Conservation (phyloP, 2,329 filamentous ascomycete genomes). For the Colletotrichum tropicale region DNA sequence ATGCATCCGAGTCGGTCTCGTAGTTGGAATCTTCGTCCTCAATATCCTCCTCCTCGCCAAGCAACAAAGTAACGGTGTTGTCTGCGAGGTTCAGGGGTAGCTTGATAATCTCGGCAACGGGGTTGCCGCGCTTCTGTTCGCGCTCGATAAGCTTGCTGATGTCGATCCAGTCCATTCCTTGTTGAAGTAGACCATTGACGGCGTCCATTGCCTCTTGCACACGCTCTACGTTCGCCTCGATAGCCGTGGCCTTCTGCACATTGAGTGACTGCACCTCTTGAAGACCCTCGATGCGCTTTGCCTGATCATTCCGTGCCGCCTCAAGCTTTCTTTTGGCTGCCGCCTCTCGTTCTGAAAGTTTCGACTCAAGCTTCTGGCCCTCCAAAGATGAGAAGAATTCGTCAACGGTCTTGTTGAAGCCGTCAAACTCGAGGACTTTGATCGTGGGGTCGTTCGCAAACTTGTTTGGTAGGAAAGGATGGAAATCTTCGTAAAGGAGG, state of each 20-base stretch:
- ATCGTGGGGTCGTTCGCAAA: constrained; percentile 71
- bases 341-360: constrained; percentile 80
- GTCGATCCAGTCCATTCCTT: constrained; percentile 98
- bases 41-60: constrained; percentile 73
- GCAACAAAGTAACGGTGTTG: constrained; percentile 80
- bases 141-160: constrained; percentile 87
- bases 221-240: constrained; percentile 87
- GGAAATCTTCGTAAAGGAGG: constrained; percentile 90
- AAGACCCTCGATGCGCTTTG: constrained; percentile 82
- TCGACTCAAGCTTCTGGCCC: constrained; percentile 87
- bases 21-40: constrained; percentile 64
- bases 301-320: constrained; percentile 82
- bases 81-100: constrained; percentile 89
- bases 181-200: constrained; percentile 86
- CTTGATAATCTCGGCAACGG: constrained; percentile 86
- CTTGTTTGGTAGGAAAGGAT: constrained; percentile 86
- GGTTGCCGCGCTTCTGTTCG: constrained; percentile 80
- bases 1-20: constrained; percentile 69
- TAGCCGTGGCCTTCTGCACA: constrained; percentile 84
- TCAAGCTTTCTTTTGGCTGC: constrained; percentile 84
- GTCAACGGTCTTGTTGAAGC: constrained; percentile 92
- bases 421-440: constrained; percentile 76
- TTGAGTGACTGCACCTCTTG: constrained; percentile 84
- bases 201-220: constrained; percentile 94
- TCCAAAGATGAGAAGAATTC: constrained; percentile 98